These are phyloP conservation scores for Hanseniaspora sp. DNA, from an alignment of 1,139 yeast genomes.

Conservation along the genomic window DNA sequence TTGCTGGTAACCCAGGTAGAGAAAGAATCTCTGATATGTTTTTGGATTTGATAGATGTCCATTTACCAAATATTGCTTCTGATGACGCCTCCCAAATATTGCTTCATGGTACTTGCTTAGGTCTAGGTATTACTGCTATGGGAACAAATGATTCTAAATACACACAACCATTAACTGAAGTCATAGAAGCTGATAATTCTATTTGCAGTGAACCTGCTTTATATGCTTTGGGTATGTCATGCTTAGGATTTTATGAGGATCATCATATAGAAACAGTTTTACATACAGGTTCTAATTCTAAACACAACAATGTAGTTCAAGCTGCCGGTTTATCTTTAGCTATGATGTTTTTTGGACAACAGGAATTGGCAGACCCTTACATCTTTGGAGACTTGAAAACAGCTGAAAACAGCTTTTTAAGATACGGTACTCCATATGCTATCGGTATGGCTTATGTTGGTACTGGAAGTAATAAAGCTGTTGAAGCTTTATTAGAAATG, in stretches of 20 bases:
- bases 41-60: conserved; percentile 52
- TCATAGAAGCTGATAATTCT: conserved; percentile 82
- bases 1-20: conserved; percentile 84
- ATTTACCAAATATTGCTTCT: conserved; percentile 53
- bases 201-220: conserved; percentile 96
- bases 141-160: conserved; percentile 65
- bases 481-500: conserved; percentile 71
- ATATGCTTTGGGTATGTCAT: conserved; percentile 86
- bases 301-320: conserved; percentile 89
- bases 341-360: conserved; percentile 72
- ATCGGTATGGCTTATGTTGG: conserved; percentile 95
- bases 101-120: conserved; percentile 91
- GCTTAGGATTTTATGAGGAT: conserved; percentile 85
- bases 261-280: conserved; percentile 47
- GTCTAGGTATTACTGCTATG: conserved; percentile 96
- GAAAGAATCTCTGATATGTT: conserved; percentile 76
- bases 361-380: conserved; percentile 64
- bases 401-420: conserved; percentile 72
- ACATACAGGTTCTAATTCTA: conserved; percentile 87
- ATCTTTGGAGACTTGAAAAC: conserved; percentile 50
- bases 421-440: conserved; percentile 94
- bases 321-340: conserved; percentile 88
- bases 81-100: conserved; percentile 71
- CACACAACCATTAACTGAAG: conserved; percentile 74
- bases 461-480: conserved; percentile 81